phyloP scores from a whole-genome alignment of 2,329 filamentous ascomycete genomes.

The Phialocephala sp. region DNA sequence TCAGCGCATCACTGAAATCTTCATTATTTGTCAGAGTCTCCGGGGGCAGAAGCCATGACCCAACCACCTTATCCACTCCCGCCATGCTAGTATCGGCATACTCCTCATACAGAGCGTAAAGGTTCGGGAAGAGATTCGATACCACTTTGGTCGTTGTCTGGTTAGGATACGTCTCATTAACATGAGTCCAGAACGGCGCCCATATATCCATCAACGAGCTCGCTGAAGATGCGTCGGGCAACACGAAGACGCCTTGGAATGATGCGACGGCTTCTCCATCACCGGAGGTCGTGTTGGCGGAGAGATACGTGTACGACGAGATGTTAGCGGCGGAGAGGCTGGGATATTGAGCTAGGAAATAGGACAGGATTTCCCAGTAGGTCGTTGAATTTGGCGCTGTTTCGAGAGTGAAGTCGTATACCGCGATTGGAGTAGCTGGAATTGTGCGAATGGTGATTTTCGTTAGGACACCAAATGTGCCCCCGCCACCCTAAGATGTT shows the following conservation, averaged over 20 bases:
- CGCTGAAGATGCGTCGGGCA: conserved; percentile 36
- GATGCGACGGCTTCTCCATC: background rate
- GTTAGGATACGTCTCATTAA: conserved; percentile 47
- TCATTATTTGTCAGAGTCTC: conserved; percentile 44
- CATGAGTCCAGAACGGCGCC: conserved; percentile 30
- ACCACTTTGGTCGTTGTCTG: conserved; percentile 36
- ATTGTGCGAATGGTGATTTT: conserved; percentile 60
- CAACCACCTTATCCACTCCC: conserved; percentile 46
- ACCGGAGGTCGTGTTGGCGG: conserved; percentile 42
- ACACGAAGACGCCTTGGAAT: conserved; percentile 14
- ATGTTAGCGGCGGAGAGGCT: conserved; percentile 54
- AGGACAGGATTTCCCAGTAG: conserved; percentile 54
- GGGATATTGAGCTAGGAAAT: conserved; percentile 53
- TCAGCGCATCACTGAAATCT: background rate
- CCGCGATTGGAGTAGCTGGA: conserved; percentile 47
- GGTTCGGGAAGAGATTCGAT: background rate
- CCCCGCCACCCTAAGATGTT: conserved; percentile 52
- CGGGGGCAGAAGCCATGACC: conserved; percentile 51
- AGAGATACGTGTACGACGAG: conserved; percentile 54
- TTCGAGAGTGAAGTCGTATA: conserved; percentile 26
- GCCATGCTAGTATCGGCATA: conserved; percentile 46
- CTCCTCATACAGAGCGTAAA: conserved; percentile 16
- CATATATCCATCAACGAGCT: conserved; percentile 20
- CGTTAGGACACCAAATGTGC: conserved; percentile 64
- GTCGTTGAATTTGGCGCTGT: background rate